phyloP scores from a whole-genome alignment of 2,329 filamentous ascomycete species.

The Arthrobotrys entomopaga region DNA sequence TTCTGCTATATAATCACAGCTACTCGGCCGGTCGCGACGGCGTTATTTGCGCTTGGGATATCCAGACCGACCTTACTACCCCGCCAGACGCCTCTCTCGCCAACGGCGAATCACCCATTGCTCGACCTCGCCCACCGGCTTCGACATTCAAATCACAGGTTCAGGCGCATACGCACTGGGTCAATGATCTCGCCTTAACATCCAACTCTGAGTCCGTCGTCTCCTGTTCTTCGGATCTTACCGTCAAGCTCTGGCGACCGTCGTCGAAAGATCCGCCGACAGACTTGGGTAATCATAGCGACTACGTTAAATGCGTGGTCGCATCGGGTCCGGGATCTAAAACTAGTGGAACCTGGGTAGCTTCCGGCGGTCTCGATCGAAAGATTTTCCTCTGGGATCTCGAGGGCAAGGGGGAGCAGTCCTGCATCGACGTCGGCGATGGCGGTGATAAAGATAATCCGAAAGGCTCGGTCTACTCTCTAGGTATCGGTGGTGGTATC shows the following conservation, averaged over 20 bases:
- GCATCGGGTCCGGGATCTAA: conserved; percentile 74
- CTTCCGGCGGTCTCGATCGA: conserved; percentile 90
- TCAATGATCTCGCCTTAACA: conserved; percentile 88
- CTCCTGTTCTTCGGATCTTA: conserved; percentile 91
- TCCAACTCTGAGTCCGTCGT: conserved; percentile 82
- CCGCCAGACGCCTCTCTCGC: conserved; percentile 58
- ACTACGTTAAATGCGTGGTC: conserved; percentile 85
- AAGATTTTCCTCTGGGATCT: conserved; percentile 95
- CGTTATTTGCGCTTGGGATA: conserved; percentile 93
- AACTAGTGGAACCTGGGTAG: conserved; percentile 79
- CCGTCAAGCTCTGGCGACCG: conserved; percentile 91
- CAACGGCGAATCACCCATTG: conserved; percentile 36
- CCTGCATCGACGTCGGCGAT: conserved; percentile 81
- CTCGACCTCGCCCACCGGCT: conserved; percentile 61
- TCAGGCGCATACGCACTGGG: conserved; percentile 90
- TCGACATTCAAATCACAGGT: conserved; percentile 72
- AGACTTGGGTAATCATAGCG: conserved; percentile 86
- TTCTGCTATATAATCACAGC: conserved; percentile 65
- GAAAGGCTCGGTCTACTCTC: conserved; percentile 94
- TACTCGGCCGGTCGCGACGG: conserved; percentile 97
- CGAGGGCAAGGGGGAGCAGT: conserved; percentile 78
- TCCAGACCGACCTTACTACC: conserved; percentile 74
- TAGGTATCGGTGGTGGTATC: conserved; percentile 81
- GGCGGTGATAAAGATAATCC: conserved; percentile 81
- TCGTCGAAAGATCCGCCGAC: conserved; percentile 66